These are phyloP conservation scores for Fusarium virguliforme DNA, from an alignment of 2,329 filamentous ascomycete genomes.

Conservation along the genomic window DNA sequence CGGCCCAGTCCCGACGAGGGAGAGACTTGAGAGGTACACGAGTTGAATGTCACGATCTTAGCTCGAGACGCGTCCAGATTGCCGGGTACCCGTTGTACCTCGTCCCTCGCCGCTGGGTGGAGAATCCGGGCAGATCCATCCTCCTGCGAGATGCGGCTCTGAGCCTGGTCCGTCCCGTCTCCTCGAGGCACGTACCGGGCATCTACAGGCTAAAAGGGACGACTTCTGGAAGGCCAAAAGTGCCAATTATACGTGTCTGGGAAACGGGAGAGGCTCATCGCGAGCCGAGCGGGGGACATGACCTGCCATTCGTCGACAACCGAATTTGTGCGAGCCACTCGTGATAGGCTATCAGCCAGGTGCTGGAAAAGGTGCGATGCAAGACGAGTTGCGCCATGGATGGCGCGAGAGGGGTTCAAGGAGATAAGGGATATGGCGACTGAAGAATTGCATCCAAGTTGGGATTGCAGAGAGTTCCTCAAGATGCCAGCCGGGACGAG, in stretches of 20 bases:
- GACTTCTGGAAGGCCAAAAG: slow-evolving; percentile 22
- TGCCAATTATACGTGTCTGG: slow-evolving; percentile 21
- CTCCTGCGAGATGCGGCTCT: slow-evolving; percentile 48
- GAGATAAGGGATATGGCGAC: background rate
- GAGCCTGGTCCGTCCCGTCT: slow-evolving; percentile 46
- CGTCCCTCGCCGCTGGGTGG: slow-evolving; percentile 39
- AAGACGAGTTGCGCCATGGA: slow-evolving; percentile 4
- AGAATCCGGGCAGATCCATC: slow-evolving; percentile 51
- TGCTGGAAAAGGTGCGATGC: background rate
- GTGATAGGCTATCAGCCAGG: slow-evolving; percentile 1
- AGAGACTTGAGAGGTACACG: slow-evolving; percentile 52
- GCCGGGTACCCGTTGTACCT: slow-evolving; percentile 52
- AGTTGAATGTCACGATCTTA: slow-evolving; percentile 52
- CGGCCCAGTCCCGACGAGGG: slow-evolving; percentile 40
- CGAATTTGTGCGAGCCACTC: slow-evolving; percentile 15
- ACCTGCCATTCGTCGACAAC: slow-evolving; percentile 18
- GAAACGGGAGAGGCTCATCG: slow-evolving; percentile 2
- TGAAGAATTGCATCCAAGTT: background rate
- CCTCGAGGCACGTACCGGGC: slow-evolving; percentile 33
- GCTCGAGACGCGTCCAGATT: slow-evolving; percentile 49
- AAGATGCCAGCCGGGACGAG: background rate
- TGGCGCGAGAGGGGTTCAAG: slow-evolving; percentile 8
- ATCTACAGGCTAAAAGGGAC: slow-evolving; percentile 30
- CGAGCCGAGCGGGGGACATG: slow-evolving; percentile 27
- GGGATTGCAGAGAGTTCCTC: background rate